Base-by-base conservation (phyloP, 2,329 filamentous ascomycete genomes). In the Aspergillus sp. region DNA sequence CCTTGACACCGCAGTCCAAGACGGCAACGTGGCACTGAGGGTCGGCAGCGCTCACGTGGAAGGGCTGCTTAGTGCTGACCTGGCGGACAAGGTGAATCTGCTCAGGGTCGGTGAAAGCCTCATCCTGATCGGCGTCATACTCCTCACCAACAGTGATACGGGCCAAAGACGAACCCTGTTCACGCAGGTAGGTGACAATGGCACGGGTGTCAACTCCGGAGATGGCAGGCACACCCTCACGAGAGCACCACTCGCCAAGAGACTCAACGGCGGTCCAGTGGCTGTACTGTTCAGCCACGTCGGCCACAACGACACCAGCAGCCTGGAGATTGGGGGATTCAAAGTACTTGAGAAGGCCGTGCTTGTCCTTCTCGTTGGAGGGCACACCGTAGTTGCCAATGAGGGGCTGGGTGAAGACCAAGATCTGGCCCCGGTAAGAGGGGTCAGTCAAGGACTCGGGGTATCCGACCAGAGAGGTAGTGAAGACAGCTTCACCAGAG, bases 381-480 rank as follows among this genome's bases (percentile, higher is more conserved):
- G 93, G 93, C 12, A 98, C 91, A 59, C 93, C 93, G 67, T 98
- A 98, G 79, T 98, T 98, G 65, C 93, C 93, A 62, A 98, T 96
- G 57, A 98, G 75, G 31, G 93, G 93, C 69, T 96, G 90, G 54
- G 93, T 98, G 77, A 97, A 96, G 70, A 97, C 91, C 58, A 98
- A 78, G 57, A 98, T 97, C 76, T 98, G 93, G 42, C 72, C 81
- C 55, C 81, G 80, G 67, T 85, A 85, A 44, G 81, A 84, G 9
- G 81, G 81, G 54, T 84, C 81, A 61, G 81, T 83, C 73, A 85
- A 74, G 37, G 81, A 96, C 76, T 98, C 93, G 56, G 93, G 93
- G 69, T 98, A 98, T 61, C 93, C 93, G 47, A 98, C 93, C 44
- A 97, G 83, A 26, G 91, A 96, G 48, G 93, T 97, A 50, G 93